Conservation (phyloP, 2,329 filamentous ascomycete species). For the Periconia sp. region DNA sequence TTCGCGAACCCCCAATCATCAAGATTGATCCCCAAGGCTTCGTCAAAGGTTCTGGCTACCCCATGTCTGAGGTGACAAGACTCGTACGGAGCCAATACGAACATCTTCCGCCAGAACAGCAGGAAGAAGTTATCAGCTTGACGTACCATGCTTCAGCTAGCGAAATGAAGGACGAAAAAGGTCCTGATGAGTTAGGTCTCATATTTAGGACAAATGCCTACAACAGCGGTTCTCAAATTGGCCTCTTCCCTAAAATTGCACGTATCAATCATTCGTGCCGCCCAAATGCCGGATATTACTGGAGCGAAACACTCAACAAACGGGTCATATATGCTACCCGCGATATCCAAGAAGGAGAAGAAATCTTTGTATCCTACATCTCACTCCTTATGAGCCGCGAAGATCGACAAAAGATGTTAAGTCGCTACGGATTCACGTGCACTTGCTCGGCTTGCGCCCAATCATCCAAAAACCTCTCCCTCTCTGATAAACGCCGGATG, state of each 20-base stretch:
- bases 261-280: conserved; percentile 46
- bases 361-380: conserved; percentile 49
- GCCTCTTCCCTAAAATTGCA: conserved; percentile 42
- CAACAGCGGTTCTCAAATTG: conserved; percentile 37
- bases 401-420: conserved; percentile 36
- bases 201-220: conserved; percentile 46
- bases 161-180: conserved; percentile 13
- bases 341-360: conserved; percentile 47
- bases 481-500: conserved; percentile 32
- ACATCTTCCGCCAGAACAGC: conserved; percentile 19
- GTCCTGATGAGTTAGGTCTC: conserved; percentile 30
- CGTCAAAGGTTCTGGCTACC: conserved; percentile 31
- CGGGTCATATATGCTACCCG: conserved; percentile 44
- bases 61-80: conserved; percentile 25
- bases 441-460: conserved; percentile 45
- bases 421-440: conserved; percentile 45
- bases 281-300: conserved; percentile 46
- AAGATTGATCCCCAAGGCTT: conserved; percentile 34
- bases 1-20: conserved; percentile 49
- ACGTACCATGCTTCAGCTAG: conserved; percentile 25
- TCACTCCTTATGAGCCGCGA: conserved; percentile 36
- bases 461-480: conserved; percentile 12
- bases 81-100: conserved; percentile 33
- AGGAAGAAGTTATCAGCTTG: conserved; percentile 35
- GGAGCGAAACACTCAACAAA: conserved; percentile 38